Evolutionary conservation across 2,329 filamentous ascomycete species (phyloP), one percentile per base, ranked within the genome.

Genomic region (Penicillium aurantiogriseum): DNA sequence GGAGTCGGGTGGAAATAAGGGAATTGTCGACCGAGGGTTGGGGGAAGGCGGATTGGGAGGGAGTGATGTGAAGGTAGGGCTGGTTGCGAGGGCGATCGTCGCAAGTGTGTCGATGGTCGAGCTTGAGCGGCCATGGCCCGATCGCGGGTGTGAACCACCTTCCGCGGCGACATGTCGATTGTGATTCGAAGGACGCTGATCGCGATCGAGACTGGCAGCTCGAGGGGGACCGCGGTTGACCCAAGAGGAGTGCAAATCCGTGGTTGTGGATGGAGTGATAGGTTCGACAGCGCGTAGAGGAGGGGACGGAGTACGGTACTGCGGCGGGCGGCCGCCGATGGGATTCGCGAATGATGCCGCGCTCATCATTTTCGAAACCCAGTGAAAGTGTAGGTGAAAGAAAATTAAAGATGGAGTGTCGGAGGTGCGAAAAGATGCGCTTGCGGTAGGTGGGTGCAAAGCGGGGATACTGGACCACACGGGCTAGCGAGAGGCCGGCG

Each of bases 61-160:
- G 27, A 73, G 64, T 47, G 72, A 70, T 55, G 71, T 64, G 57
- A 79, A 77, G 33, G 75, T 76, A 54, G 78, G 76, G 61, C 77
- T 80, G 25, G 77, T 80, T 46, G 79, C 78, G 61, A 81, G 73
- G 44, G 79, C 79, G 66, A 81, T 80, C 50, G 77, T 80, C 58
- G 79, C 79, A 63, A 81, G 75, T 39, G 79, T 76, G 66, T 81
- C 76, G 58, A 80, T 80, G 48, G 75, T 79, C 17, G 77, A 80
- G 57, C 74, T 74, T 43, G 77, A 76, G 51, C 77, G 72, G 55
- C 76, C 74, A 68, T 80, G 77, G 52, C 75, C 67, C 51, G 72
- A 67, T 55, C 71, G 66, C 46, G 70, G 68, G 56, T 67, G 63
- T 51, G 65, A 61, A 38, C 52, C 53, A 35, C 58, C 61, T 62